Evolutionary conservation across 352 stramenopile genomes (phyloP), one percentile per base, ranked within the genome.

Genomic region (Blastocystis sp.): DNA sequence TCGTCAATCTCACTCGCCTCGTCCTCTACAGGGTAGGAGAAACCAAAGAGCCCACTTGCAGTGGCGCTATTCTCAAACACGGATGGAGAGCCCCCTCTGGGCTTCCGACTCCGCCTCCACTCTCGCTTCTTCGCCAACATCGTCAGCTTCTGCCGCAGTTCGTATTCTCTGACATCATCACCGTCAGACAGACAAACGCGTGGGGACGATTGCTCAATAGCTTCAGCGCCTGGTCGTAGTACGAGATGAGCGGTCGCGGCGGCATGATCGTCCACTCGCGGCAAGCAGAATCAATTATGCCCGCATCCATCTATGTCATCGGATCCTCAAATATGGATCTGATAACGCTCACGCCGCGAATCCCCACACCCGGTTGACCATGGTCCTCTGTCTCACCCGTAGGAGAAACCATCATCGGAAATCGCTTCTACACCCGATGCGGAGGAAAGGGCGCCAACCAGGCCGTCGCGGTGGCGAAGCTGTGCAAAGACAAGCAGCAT

Each of bases 361-460:
- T 86, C n/a, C 76, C 76, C 3, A 11, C 69, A 2, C 17, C 60
- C 19, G 76, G 76, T 86, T 62, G 10, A 19, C 4, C 3, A 48
- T 76, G 7, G 34, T 9, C 10, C 19, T 19, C 2, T 19, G 2
- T 86, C 7, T 81, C 14, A 76, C 59, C 38, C 10, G 28, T 79
- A 86, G 92, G 92, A 14, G 82, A 93, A 90, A 93, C 92, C 0
- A 89, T 93, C 38, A 90, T 93, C 59, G 92, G 91, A 43, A 89
- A 89, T 1, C 76, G 90, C 23, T 93, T 93, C 77, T 70, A 88
- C 2, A 91, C 89, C 10, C 79, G 89, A 3, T 89, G 89, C 67
- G 92, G 92, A 60, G 92, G 92, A 9, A 94, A 94, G 65, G 92
- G 92, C 28, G 89, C 89, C 7, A 94, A 94, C 88, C 92, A 94